These are phyloP conservation scores for Pichia sp. DNA, from an alignment of 1,139 yeast genomes.

Conservation along the genomic window DNA sequence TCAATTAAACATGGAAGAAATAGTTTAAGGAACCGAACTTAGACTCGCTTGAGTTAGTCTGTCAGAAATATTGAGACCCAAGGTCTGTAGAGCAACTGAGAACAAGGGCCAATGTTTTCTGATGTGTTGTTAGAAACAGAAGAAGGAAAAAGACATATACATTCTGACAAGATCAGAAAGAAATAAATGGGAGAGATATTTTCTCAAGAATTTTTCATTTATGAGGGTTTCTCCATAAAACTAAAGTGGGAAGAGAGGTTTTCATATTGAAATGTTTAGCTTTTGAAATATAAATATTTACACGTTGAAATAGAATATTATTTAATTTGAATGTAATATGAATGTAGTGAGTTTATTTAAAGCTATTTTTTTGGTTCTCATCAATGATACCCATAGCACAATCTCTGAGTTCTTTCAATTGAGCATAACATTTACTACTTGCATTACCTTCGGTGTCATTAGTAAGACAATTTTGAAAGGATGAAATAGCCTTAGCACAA, in stretches of 20 bases:
- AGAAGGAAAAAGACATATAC: neutral
- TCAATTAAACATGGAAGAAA: slow-evolving; percentile 8
- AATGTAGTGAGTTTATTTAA: neutral
- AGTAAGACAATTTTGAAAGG: slow-evolving; percentile 54
- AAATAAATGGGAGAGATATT: neutral
- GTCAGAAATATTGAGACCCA: slow-evolving; percentile 27
- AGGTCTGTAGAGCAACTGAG: slow-evolving; percentile 6
- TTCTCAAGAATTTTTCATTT: neutral
- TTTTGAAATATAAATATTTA: no score
- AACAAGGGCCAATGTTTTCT: slow-evolving; percentile 15
- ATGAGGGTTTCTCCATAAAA: neutral
- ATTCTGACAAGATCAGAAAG: no score
- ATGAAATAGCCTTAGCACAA: slow-evolving; percentile 49
- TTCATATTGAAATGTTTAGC: neutral
- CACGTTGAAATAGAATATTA: no score
- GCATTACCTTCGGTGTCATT: slow-evolving; percentile 18
- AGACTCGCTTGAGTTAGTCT: slow-evolving; percentile 14
- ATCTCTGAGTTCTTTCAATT: slow-evolving; percentile 20
- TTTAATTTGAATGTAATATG: no score
- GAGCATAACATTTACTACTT: slow-evolving; percentile 21
- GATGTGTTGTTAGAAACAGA: slow-evolving; percentile 9
- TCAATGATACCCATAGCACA: slow-evolving; percentile 20
- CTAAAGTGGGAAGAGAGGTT: neutral
- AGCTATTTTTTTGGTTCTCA: slow-evolving; percentile 2
- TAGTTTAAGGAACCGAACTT: slow-evolving; percentile 13